A percentile compares a stretch with the other conserved stretches of the same genome.
These are phyloP conservation scores for Auricularia sp. DNA, from an alignment of 768 basidiomycete species.

Conservation along the genomic window DNA sequence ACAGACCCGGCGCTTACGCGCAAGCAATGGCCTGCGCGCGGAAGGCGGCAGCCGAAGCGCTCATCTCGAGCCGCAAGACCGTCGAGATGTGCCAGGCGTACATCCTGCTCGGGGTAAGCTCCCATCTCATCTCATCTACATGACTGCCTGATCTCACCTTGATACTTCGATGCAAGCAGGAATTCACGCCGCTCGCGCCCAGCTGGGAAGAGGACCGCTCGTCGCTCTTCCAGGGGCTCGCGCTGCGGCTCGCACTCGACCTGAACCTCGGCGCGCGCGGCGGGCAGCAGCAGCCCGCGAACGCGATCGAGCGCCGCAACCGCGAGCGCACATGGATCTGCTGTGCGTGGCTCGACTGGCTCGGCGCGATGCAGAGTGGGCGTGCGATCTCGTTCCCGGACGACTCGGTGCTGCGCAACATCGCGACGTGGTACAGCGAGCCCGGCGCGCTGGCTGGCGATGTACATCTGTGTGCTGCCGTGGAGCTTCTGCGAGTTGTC, in stretches of 20 bases:
- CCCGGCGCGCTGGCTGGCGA: not conserved
- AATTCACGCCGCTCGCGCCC: slow-evolving; percentile 31
- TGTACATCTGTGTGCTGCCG: not conserved
- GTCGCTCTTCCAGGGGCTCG: slow-evolving; percentile 82
- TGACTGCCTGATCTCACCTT: slow-evolving; percentile 24
- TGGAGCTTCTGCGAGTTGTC: not conserved
- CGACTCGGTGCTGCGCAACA: not conserved
- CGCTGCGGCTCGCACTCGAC: slow-evolving; percentile 39
- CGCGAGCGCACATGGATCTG: not conserved
- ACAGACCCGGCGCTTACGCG: slow-evolving; percentile 71
- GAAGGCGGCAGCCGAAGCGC: slow-evolving; percentile 67
- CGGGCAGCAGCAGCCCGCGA: not conserved
- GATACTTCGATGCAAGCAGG: not conserved
- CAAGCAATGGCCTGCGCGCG: slow-evolving; percentile 87
- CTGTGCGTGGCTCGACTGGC: not conserved
- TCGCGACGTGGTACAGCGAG: not conserved
- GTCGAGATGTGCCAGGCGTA: slow-evolving; percentile 90
- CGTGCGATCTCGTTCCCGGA: not conserved
- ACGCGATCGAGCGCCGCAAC: not conserved
- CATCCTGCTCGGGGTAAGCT: slow-evolving; percentile 62
- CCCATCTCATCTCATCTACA: not conserved
- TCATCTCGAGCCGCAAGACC: slow-evolving; percentile 37
- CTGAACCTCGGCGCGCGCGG: not conserved
- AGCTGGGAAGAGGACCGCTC: slow-evolving; percentile 86
- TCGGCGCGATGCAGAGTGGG: not conserved